Percentiles rank a stretch among this genome's conserved stretches.
Conservation (phyloP, 257 asterid genomes). For the Penstemon davidsonii region DNA sequence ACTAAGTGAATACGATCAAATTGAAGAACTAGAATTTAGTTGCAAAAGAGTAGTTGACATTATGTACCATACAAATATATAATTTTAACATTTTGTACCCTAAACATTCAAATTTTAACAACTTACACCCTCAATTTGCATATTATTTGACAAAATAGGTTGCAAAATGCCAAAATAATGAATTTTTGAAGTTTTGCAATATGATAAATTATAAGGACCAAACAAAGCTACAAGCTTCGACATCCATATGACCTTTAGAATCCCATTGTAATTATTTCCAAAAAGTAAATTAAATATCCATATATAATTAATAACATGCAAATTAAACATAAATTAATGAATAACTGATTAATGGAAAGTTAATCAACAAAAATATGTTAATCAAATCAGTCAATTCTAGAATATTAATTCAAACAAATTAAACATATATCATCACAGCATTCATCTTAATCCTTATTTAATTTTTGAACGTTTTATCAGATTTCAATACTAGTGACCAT, state of each 20-base stretch:
- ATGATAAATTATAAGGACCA: too few relatives aligned
- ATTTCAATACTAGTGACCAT: conserved; percentile 41
- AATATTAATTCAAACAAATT: neutral
- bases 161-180: too few relatives aligned
- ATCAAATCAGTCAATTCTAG: conserved; percentile 33
- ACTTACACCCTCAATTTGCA: too few relatives aligned
- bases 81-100: too few relatives aligned
- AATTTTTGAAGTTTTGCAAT: too few relatives aligned
- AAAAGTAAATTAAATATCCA: neutral
- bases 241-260: neutral
- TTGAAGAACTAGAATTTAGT: too few relatives aligned
- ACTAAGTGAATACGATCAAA: too few relatives aligned
- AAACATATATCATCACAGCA: neutral
- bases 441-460: neutral
- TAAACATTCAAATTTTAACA: too few relatives aligned
- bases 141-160: too few relatives aligned
- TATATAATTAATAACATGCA: neutral
- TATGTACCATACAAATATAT: too few relatives aligned
- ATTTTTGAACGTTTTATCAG: conserved; percentile 1
- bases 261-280: too few relatives aligned
- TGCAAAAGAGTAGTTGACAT: too few relatives aligned
- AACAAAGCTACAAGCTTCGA: neutral
- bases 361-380: conserved; percentile 22
- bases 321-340: neutral
- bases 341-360: conserved; percentile 13